Evolutionary conservation across 768 basidiomycete genomes (phyloP).

Genomic region (Cystobasidium tubakii): DNA sequence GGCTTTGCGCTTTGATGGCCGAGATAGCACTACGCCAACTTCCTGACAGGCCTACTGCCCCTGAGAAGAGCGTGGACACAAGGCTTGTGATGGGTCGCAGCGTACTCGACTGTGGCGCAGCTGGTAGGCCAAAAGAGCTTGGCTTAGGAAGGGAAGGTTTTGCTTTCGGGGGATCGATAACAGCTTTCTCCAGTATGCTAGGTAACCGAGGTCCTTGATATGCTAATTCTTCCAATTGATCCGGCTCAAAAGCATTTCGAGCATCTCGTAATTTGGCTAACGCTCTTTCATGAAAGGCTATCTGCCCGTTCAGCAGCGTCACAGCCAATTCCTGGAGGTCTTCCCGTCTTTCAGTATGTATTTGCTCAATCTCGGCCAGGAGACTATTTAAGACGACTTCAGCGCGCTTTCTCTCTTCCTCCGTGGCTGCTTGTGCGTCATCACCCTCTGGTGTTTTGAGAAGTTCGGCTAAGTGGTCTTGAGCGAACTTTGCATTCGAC

Average conservation of each 20-base stretch:
- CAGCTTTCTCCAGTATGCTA: constrained; percentile 31
- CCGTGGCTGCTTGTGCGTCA: constrained; percentile 48
- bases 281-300: constrained; percentile 67
- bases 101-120: neutral
- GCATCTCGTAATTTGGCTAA: constrained; percentile 60
- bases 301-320: constrained; percentile 73
- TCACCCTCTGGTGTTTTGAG: neutral
- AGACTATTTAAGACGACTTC: constrained; percentile 83
- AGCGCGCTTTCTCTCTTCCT: constrained; percentile 66
- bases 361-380: constrained; percentile 78
- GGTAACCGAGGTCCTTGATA: constrained; percentile 39
- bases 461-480: neutral
- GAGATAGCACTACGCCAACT: constrained; percentile 28
- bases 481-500: neutral
- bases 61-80: neutral
- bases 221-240: constrained; percentile 54
- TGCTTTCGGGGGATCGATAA: neutral
- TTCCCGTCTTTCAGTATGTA: constrained; percentile 67
- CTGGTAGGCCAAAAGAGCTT: constrained; percentile 11
- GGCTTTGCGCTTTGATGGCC: constrained; percentile 25
- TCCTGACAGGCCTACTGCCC: neutral
- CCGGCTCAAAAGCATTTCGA: constrained; percentile 56
- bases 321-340: constrained; percentile 60
- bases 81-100: neutral
- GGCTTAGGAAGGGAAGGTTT: constrained; percentile 6